phyloP scores from a whole-genome alignment of 1,284 basidiomycete genomes.

The Irpex lacteus region DNA sequence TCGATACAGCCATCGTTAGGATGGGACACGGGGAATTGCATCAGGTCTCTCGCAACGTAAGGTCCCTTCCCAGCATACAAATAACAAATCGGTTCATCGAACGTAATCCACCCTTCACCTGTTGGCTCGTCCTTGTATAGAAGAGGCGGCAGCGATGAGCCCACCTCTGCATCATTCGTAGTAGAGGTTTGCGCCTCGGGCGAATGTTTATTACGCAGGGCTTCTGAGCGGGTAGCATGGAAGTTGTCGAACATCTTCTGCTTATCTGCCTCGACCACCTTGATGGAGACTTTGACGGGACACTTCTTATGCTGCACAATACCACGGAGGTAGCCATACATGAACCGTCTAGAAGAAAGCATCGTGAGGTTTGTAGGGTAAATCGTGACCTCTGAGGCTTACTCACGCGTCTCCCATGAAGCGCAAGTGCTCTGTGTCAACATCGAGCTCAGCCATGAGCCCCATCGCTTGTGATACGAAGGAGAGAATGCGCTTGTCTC shows the following conservation, averaged over 20 bases:
- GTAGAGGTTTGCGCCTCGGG: slow-evolving; percentile 1
- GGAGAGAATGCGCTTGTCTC: slow-evolving; percentile 67
- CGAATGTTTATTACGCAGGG: slow-evolving; percentile 18
- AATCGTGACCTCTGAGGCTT: background rate
- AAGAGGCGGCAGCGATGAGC: slow-evolving; percentile 37
- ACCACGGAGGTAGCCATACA: slow-evolving; percentile 80
- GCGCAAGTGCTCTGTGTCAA: slow-evolving; percentile 84
- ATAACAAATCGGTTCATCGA: slow-evolving; percentile 71
- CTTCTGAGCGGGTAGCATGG: slow-evolving; percentile 15
- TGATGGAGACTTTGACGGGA: slow-evolving; percentile 70
- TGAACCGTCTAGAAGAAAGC: slow-evolving; percentile 57
- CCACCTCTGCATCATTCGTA: background rate
- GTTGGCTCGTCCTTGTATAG: slow-evolving; percentile 2
- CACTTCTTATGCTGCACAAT: slow-evolving; percentile 68
- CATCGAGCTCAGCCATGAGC: slow-evolving; percentile 88
- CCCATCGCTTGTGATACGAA: slow-evolving; percentile 90
- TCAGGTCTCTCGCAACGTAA: slow-evolving; percentile 65
- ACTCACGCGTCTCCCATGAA: slow-evolving; percentile 81
- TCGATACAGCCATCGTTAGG: slow-evolving; percentile 84
- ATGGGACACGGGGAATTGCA: slow-evolving; percentile 84
- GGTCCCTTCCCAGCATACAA: slow-evolving; percentile 73
- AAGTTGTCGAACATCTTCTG: slow-evolving; percentile 55
- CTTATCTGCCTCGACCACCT: slow-evolving; percentile 73
- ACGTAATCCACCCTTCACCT: slow-evolving; percentile 63
- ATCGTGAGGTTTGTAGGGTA: background rate